A percentile compares a stretch with the other conserved stretches of the same genome.
Evolutionary conservation across 176 grass and related monocot genomes (phyloP).

Genomic region (Avena sativa): DNA sequence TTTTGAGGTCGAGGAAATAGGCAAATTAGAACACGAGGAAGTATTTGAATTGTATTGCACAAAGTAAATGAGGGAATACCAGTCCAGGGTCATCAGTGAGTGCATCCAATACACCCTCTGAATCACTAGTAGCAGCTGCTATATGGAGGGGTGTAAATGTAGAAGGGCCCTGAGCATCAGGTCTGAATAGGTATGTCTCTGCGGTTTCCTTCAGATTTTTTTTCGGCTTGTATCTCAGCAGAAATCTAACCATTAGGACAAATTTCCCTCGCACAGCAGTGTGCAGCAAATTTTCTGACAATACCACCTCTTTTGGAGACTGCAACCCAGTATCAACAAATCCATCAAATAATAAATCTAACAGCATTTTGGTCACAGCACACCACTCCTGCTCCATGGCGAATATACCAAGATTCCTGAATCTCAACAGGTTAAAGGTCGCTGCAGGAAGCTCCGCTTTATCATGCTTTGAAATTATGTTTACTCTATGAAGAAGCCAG

Average conservation of each 20-base stretch:
- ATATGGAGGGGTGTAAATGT: constrained; percentile 88
- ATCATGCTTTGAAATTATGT: constrained; percentile 48
- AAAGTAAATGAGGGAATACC: constrained; percentile 58
- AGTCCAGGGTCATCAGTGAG: constrained; percentile 84
- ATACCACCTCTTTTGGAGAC: constrained; percentile 74
- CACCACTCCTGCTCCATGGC: constrained; percentile 85
- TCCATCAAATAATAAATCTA: constrained; percentile 86
- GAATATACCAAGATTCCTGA: constrained; percentile 75
- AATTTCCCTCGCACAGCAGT: constrained; percentile 72
- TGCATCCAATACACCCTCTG: constrained; percentile 82
- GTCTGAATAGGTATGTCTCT: constrained; percentile 73
- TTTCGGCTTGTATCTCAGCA: constrained; percentile 65
- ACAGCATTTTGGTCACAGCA: constrained; percentile 77
- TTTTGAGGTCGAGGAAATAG: background rate
- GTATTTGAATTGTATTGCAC: constrained; percentile 25
- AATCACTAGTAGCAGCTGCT: constrained; percentile 70
- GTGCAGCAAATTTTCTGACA: constrained; percentile 79
- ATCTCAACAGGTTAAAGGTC: constrained; percentile 64
- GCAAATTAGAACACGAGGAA: constrained; percentile 28
- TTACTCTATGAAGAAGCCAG: constrained; percentile 86
- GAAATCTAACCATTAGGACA: constrained; percentile 70
- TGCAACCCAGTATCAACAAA: constrained; percentile 64
- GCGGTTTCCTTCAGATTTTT: constrained; percentile 45
- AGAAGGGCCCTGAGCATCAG: constrained; percentile 73
- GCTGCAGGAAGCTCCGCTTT: constrained; percentile 31